Conservation (phyloP, 768 basidiomycete genomes). For the Serendipita sp. region DNA sequence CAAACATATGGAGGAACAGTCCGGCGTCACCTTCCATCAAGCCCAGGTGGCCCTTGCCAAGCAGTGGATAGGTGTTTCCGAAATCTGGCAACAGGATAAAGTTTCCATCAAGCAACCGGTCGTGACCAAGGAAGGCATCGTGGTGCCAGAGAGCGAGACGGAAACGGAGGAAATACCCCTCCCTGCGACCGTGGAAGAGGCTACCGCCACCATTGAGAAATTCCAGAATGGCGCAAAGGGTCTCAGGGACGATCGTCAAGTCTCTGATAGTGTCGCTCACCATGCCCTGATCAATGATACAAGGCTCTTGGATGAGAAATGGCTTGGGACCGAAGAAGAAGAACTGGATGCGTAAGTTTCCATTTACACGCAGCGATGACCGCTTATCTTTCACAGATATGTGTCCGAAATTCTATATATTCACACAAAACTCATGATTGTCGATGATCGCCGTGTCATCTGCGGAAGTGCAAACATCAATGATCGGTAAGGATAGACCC, state of each 20-base stretch:
- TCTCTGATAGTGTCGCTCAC: slow-evolving; percentile 66
- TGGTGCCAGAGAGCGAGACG: slow-evolving; percentile 23
- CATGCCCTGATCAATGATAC: slow-evolving; percentile 56
- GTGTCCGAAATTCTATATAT: slow-evolving; percentile 72
- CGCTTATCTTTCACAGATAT: slow-evolving; percentile 30
- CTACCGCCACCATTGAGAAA: slow-evolving; percentile 43
- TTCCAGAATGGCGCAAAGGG: slow-evolving; percentile 53
- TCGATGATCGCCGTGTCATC: slow-evolving; percentile 82
- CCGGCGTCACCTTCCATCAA: slow-evolving; percentile 66
- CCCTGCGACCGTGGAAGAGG: slow-evolving; percentile 52
- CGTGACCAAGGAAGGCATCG: slow-evolving; percentile 33
- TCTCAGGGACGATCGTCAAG: slow-evolving; percentile 38
- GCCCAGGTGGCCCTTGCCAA: slow-evolving; percentile 80
- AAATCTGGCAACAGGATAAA: slow-evolving; percentile 27
- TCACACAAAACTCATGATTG: slow-evolving; percentile 85
- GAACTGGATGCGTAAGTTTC: slow-evolving; percentile 33
- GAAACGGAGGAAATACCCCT: slow-evolving; percentile 51
- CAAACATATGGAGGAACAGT: slow-evolving; percentile 49
- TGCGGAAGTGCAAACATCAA: slow-evolving; percentile 92
- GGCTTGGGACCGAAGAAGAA: slow-evolving; percentile 72
- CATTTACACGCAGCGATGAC: not conserved
- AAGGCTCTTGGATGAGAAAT: slow-evolving; percentile 52
- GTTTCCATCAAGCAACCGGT: slow-evolving; percentile 44
- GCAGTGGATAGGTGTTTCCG: slow-evolving; percentile 40
- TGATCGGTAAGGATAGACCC: slow-evolving; percentile 30